Percentiles rank a stretch among this genome's conserved stretches.
Evolutionary conservation across 352 stramenopile species (phyloP).

Genomic region (Phytophthora lateralis): DNA sequence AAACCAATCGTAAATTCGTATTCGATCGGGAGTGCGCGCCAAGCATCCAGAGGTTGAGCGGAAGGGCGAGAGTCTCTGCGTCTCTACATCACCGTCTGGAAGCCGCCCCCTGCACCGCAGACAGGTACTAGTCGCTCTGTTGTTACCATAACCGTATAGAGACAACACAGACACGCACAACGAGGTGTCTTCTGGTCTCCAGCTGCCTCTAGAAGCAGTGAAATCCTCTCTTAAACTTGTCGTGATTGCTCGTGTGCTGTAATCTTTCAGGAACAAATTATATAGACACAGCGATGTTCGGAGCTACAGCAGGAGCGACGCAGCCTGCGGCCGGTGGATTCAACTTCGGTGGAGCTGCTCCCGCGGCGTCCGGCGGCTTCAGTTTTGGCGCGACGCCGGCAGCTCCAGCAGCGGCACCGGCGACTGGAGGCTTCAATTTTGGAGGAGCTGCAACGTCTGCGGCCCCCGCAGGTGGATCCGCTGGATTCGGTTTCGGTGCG

Average conservation of each 20-base stretch:
- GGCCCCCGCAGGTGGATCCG: slow-evolving; percentile 27
- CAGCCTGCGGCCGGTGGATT: slow-evolving; percentile 45
- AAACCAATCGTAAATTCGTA: slow-evolving; percentile 17
- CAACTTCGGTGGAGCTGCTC: slow-evolving; percentile 37
- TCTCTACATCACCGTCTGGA: slow-evolving; percentile 8
- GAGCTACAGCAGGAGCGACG: slow-evolving; percentile 29
- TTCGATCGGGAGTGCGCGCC: slow-evolving; percentile 17
- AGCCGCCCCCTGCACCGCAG: slow-evolving; percentile 7
- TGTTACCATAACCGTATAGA: not conserved
- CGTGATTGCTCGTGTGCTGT: slow-evolving; percentile 8
- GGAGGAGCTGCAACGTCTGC: slow-evolving; percentile 22
- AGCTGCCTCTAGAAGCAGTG: slow-evolving; percentile 11
- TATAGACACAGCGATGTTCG: slow-evolving; percentile 47
- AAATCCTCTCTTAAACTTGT: slow-evolving; percentile 3
- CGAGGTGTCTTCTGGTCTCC: not conserved
- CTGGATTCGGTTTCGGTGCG: slow-evolving; percentile 44
- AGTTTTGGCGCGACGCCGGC: slow-evolving; percentile 33
- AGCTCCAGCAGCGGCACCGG: slow-evolving; percentile 19
- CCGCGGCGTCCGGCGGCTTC: slow-evolving; percentile 43
- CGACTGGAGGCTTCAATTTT: slow-evolving; percentile 38
- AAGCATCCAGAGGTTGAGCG: slow-evolving; percentile 30
- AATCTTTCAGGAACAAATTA: slow-evolving; percentile 22
- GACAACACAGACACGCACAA: not conserved
- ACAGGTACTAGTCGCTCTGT: slow-evolving; percentile 15
- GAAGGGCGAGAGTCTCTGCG: slow-evolving; percentile 7